phyloP scores from a whole-genome alignment of 2,329 filamentous ascomycete genomes.

The Alternaria alternata region DNA sequence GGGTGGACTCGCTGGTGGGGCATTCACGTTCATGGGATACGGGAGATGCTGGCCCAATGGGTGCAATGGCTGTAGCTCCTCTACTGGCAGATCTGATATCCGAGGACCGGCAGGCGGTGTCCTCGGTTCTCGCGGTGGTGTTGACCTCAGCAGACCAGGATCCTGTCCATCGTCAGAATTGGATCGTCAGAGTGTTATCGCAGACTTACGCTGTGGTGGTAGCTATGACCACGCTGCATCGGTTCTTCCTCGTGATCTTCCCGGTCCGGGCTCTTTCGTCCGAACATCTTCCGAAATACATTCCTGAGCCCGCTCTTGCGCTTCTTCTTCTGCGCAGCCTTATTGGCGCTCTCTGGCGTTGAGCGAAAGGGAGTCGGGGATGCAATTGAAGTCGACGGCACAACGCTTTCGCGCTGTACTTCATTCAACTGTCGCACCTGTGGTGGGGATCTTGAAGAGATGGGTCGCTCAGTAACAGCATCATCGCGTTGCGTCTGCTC shows the following conservation, averaged over 20 bases:
- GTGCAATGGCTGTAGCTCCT: constrained; percentile 45
- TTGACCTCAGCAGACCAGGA: constrained; percentile 37
- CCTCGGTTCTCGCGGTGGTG: constrained; percentile 31
- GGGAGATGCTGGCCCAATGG: constrained; percentile 48
- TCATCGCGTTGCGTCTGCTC: constrained; percentile 17
- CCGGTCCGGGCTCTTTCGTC: constrained; percentile 42
- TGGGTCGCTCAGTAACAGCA: constrained; percentile 8
- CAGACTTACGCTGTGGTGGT: constrained; percentile 47
- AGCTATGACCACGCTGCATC: constrained; percentile 38
- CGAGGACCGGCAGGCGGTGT: constrained; percentile 29
- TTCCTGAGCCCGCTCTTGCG: constrained; percentile 47
- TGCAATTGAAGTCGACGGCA: constrained; percentile 32
- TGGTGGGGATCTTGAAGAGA: constrained; percentile 26
- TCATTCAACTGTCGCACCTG: constrained; percentile 35
- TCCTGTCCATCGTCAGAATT: constrained; percentile 34
- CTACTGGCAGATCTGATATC: constrained; percentile 47
- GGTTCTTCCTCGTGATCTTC: constrained; percentile 32
- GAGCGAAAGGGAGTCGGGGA: constrained; percentile 42
- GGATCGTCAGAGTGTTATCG: background rate
- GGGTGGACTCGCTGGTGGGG: constrained; percentile 46
- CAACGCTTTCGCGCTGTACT: constrained; percentile 35
- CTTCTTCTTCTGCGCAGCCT: constrained; percentile 42
- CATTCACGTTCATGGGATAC: constrained; percentile 54
- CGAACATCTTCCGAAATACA: constrained; percentile 52
- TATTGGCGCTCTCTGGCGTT: constrained; percentile 38